phyloP scores from a whole-genome alignment of 73 alveolate genomes.

The Paramecium bursaria region DNA sequence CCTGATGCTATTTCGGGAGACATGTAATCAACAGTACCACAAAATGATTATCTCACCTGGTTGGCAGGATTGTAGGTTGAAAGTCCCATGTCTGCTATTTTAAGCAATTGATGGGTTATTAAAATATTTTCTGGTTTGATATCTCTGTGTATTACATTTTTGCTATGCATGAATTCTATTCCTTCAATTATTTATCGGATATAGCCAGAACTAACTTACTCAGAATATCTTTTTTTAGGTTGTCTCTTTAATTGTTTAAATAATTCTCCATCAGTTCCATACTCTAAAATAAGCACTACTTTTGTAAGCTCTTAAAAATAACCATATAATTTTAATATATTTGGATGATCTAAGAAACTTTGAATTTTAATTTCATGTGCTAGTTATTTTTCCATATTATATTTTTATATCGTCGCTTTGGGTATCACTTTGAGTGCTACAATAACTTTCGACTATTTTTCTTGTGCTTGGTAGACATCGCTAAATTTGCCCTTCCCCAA shows the following conservation, averaged over 20 bases:
- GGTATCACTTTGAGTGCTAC: constrained; percentile 89
- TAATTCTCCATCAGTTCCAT: constrained; percentile 95
- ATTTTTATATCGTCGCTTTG: constrained; percentile 81
- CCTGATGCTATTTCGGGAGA: constrained; percentile 94
- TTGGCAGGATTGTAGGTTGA: constrained; percentile 69
- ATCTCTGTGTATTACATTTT: constrained; percentile 76
- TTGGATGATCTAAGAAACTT: constrained; percentile 87
- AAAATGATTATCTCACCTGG: constrained; percentile 81
- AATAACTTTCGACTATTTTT: constrained; percentile 84
- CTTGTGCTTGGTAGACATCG: constrained; percentile 84
- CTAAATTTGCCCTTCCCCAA: constrained; percentile 88
- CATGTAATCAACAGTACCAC: constrained; percentile 96
- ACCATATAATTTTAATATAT: constrained; percentile 89
- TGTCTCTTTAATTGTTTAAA: constrained; percentile 76
- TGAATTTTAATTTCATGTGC: constrained; percentile 95
- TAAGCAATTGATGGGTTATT: constrained; percentile 43
- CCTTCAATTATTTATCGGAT: constrained; percentile 71
- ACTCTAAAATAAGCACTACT: constrained; percentile 90
- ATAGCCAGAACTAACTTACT: constrained; percentile 61
- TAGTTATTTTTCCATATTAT: constrained; percentile 88
- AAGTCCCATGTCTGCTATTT: constrained; percentile 63
- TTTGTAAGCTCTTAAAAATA: constrained; percentile 95
- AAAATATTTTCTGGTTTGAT: constrained; percentile 78
- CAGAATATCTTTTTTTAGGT: constrained; percentile 63
- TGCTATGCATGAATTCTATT: constrained; percentile 68